A percentile compares a stretch with the other conserved stretches of the same genome.
These are phyloP conservation scores for Rhodotorula sp. DNA, from an alignment of 1,284 basidiomycete species.

Conservation along the genomic window DNA sequence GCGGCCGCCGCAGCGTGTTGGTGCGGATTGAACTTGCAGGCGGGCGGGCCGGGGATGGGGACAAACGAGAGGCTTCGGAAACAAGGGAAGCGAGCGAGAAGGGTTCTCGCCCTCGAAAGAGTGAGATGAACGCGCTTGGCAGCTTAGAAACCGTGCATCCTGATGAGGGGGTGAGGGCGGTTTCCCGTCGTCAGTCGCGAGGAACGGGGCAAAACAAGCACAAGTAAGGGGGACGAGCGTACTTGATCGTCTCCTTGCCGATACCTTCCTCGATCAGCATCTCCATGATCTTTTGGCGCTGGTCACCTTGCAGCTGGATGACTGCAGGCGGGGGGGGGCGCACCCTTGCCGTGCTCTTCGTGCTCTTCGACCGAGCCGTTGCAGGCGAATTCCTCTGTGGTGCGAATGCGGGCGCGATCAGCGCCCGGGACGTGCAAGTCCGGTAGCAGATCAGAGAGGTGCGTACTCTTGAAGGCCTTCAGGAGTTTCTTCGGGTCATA, in stretches of 20 bases:
- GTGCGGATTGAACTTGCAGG: too few relatives aligned
- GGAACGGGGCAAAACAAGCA: background rate
- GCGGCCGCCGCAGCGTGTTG: too few relatives aligned
- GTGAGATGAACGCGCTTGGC: too few relatives aligned
- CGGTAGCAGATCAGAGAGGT: too few relatives aligned
- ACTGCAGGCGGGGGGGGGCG: constrained; percentile 52
- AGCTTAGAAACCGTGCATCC: constrained; percentile 78
- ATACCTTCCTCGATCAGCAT: constrained; percentile 69
- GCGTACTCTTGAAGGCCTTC: constrained; percentile 93
- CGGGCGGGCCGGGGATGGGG: too few relatives aligned
- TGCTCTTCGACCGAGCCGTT: constrained; percentile 97
- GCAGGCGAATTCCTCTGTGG: constrained; percentile 88
- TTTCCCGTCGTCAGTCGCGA: constrained; percentile 52
- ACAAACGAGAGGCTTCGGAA: too few relatives aligned
- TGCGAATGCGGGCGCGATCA: too few relatives aligned
- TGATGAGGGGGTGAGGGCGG: too few relatives aligned
- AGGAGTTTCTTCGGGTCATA: constrained; percentile 98
- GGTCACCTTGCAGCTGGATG: constrained; percentile 99
- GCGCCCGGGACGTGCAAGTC: too few relatives aligned
- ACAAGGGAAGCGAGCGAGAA: too few relatives aligned
- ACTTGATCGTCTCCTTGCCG: constrained; percentile 42
- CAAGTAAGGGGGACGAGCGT: background rate
- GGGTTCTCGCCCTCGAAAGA: background rate
- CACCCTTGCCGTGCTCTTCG: constrained; percentile 81
- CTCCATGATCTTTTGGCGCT: constrained; percentile 82